A percentile compares a stretch with the other conserved stretches of the same genome.
Conservation (phyloP, 768 basidiomycete species). For the Trametes cingulata region DNA sequence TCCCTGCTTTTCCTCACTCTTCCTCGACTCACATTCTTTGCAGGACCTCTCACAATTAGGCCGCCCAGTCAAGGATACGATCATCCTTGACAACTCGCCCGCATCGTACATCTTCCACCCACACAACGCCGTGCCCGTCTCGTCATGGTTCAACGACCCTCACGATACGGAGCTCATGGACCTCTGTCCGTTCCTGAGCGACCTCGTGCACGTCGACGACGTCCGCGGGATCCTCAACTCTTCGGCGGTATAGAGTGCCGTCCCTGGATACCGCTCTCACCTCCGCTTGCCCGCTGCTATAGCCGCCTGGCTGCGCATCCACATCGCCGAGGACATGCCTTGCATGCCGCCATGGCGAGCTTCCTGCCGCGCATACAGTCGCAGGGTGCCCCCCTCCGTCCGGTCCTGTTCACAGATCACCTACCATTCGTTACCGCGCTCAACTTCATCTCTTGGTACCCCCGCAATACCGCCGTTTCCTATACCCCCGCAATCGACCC, state of each 20-base stretch:
- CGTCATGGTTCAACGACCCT: conserved; percentile 99
- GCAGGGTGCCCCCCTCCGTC: not conserved
- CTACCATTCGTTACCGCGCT: conserved; percentile 5
- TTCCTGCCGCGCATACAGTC: no score
- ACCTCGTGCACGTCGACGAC: conserved; percentile 66
- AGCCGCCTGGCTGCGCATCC: not conserved
- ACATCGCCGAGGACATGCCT: not conserved
- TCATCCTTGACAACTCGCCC: conserved; percentile 98
- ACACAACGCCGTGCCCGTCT: conserved; percentile 97
- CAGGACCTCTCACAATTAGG: conserved; percentile 97
- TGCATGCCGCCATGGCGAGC: not conserved
- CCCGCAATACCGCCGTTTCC: conserved; percentile 13
- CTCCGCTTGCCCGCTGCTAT: not conserved
- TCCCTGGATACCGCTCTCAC: not conserved
- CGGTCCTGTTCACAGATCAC: not conserved
- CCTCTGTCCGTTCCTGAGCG: conserved; percentile 89
- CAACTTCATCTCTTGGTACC: not conserved
- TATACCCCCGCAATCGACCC: conserved; percentile 23
- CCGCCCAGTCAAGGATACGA: conserved; percentile 87
- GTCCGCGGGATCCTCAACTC: conserved; percentile 56
- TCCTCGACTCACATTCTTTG: not conserved
- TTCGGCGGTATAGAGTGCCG: conserved; percentile 10
- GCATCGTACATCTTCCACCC: conserved; percentile 99
- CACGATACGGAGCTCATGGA: conserved; percentile 98
- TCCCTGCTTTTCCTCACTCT: conserved; percentile 14